Percentiles rank a stretch among this genome's conserved stretches.
Conservation (phyloP, 495 filamentous ascomycete species). For the Podospora tetraspora region DNA sequence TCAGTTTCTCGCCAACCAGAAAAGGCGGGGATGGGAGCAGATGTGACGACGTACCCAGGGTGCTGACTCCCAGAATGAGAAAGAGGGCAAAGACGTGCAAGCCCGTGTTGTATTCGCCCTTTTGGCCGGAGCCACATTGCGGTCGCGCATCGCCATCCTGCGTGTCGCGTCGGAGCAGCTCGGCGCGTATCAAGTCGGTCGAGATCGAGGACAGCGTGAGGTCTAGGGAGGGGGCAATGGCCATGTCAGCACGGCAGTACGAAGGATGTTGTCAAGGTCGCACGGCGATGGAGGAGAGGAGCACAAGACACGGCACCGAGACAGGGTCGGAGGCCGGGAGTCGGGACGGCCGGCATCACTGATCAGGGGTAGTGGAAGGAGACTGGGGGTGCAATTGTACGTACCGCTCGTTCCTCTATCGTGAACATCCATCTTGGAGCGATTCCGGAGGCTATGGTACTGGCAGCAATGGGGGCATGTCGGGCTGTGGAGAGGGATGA, state of each 20-base stretch:
- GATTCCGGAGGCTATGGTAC: neutral
- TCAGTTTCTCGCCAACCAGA: neutral
- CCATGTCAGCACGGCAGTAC: slow-evolving; percentile 2
- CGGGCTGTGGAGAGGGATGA: neutral
- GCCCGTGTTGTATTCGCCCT: slow-evolving; percentile 58
- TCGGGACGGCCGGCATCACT: neutral
- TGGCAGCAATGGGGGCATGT: neutral
- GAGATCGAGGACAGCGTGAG: slow-evolving; percentile 44
- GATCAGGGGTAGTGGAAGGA: neutral
- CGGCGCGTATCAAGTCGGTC: slow-evolving; percentile 46
- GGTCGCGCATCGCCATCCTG: slow-evolving; percentile 38
- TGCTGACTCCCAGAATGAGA: slow-evolving; percentile 66
- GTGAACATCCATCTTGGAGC: neutral
- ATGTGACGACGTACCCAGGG: slow-evolving; percentile 50
- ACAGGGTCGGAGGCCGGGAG: neutral
- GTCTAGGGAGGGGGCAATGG: slow-evolving; percentile 14
- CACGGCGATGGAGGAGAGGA: neutral
- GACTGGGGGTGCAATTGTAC: neutral
- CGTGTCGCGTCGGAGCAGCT: slow-evolving; percentile 43
- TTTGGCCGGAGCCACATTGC: slow-evolving; percentile 56
- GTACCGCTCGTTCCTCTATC: neutral
- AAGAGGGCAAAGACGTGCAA: slow-evolving; percentile 74
- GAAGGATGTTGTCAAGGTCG: neutral
- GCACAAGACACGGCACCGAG: neutral
- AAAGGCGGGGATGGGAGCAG: neutral